Evolutionary conservation across 2,329 filamentous ascomycete species (phyloP), one percentile per base, ranked within the genome.

Genomic region (Cladophialophora psammophila): DNA sequence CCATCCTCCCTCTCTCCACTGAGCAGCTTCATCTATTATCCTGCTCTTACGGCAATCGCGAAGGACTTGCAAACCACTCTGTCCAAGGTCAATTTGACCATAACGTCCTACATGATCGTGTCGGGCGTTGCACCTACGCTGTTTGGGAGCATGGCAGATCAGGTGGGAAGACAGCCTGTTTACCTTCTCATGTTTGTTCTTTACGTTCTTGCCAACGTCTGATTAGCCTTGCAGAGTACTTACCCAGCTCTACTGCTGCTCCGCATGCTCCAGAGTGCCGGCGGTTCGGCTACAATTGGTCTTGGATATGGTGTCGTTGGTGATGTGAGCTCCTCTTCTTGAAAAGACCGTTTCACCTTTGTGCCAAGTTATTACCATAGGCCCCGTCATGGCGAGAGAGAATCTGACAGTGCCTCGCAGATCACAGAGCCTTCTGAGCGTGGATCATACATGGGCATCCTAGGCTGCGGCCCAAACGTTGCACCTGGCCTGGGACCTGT

Each of bases 391-490:
- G 18, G 26, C 2, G 7, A 50, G 26, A 20, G 18, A 8, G 45
- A 26, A 50, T 50, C 45, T 50, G 3, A 50, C 45, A 26, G 20
- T 26, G 45, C 12, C 10, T 9, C 18, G 12, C 45, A 50, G 45
- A 50, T 50, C 8, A 50, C 31, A 77, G 78, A 0, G 80, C 71
- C 75, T 2, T 76, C 74, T n/a, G 79, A 83, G 18, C 73, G 80
- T 0, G 81, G 80, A 2, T 76, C 75, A 0, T 82, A 76, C 62
- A 79, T 82, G 75, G 90, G 87, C 60, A 71, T 79, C 26, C 79
- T 80, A 35, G 75, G 78, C 48, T 77, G 76, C 6, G 78, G 78
- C 0, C 53, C 78, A 9, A 69, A 80, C 1, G 72, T 76, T 1
- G 75, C 76, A 67, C 86, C 88, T n/a, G 78, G 78, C 1, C 67